Conservation (phyloP, 1,139 yeast genomes). For the Candida neerlandica region DNA sequence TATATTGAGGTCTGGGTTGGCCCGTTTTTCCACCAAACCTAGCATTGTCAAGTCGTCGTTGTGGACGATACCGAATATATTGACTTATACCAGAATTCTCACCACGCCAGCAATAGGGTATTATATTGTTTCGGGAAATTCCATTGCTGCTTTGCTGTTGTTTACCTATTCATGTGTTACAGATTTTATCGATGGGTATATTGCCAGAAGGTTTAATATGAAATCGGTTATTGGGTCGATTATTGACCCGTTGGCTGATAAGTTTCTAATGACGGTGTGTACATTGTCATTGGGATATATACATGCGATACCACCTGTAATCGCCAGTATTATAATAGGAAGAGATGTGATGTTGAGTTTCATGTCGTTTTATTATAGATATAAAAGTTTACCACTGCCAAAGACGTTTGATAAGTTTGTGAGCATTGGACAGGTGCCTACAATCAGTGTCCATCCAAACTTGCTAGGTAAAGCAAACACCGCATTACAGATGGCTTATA, state of each 20-base stretch:
- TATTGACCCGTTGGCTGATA: constrained; percentile 95
- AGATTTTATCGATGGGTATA: constrained; percentile 87
- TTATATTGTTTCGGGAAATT: constrained; percentile 62
- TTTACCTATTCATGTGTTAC: constrained; percentile 88
- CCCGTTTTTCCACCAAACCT: constrained; percentile 2
- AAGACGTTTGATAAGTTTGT: constrained; percentile 71
- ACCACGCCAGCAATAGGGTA: constrained; percentile 87
- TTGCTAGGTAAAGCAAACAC: constrained; percentile 85
- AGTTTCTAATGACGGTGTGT: constrained; percentile 82
- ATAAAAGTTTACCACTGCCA: constrained; percentile 73
- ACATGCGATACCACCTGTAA: constrained; percentile 64
- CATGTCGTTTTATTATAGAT: constrained; percentile 77
- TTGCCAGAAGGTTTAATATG: constrained; percentile 80
- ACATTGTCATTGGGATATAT: constrained; percentile 75
- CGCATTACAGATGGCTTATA: constrained; percentile 85
- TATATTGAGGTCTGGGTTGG: background rate
- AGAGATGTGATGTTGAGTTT: constrained; percentile 77
- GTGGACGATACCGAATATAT: constrained; percentile 74
- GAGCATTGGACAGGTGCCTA: constrained; percentile 54
- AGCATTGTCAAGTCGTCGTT: constrained; percentile 7
- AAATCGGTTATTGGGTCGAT: constrained; percentile 86
- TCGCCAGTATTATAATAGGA: constrained; percentile 80
- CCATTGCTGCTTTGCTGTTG: constrained; percentile 64
- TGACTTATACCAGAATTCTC: constrained; percentile 76
- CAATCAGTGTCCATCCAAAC: constrained; percentile 91